Base-by-base conservation (phyloP, 192 early-diverging fungal genomes). In the Linnemannia zychae region DNA sequence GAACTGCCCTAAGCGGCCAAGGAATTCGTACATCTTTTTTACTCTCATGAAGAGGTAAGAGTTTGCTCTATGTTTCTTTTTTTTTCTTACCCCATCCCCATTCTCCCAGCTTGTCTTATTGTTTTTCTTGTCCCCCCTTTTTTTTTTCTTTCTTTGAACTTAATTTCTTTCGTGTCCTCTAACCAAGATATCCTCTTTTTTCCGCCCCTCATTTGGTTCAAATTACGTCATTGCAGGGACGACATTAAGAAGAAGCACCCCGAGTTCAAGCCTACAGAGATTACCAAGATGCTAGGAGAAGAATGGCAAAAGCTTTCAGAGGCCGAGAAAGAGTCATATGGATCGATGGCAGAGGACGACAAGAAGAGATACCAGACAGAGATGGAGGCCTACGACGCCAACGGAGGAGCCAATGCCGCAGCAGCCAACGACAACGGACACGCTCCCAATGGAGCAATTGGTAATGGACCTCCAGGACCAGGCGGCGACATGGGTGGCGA, bases 201-300 rank as follows among this genome's bases (percentile, higher is more conserved):
- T 40, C 22, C 16, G 37, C 37, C 36, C 33, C 38, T 36, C 37
- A 7, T 28, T 71, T 71, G 69, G 40, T 20, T 12, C 44, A 46
- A 48, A 71, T 71, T 46, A 71, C 24, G 38, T 68, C 38, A 44
- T 65, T 47, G n/a, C 53, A 88, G 87, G 46, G 78, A 79, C 48
- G 87, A 88, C 44, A 80, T 88, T 60, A 84, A 84, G 67, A 83
- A 84, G 76, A 80, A 88, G 72, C 82, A 88, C 67, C 87, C 87
- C 13, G 82, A 79, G 67, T 80, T 88, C 68, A 83, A 84, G 50
- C 82, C 81, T 13, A 84, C 79, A 46, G 87, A 84, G 65, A 84
- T 88, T 16, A 84, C 80, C 53, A 88, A 80, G 76, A 84, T 84
- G 78, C 79, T 88, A 20, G 82, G 87, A 22, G 87, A 88, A 73